phyloP scores from a whole-genome alignment of 116 monocot species.

The Trichopus zeylanicus region DNA sequence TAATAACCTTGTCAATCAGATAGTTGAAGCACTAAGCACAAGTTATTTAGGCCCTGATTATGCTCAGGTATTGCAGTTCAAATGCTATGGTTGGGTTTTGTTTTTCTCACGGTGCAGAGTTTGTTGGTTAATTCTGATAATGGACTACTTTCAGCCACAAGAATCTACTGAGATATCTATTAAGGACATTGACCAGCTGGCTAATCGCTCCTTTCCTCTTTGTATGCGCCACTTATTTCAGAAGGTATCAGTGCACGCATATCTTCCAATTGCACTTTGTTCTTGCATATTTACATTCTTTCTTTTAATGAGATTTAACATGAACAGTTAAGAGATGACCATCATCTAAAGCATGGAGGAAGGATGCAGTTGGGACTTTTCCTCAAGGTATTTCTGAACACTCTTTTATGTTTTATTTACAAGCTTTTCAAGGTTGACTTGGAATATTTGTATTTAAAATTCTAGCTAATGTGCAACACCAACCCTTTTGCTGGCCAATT shows the following conservation, averaged over 20 bases:
- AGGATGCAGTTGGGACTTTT: conserved; percentile 98
- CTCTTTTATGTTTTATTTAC: too few relatives aligned
- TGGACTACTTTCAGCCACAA: conserved; percentile 46
- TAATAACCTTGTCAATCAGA: conserved; percentile 37
- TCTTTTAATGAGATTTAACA: neutral
- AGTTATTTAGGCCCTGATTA: conserved; percentile 94
- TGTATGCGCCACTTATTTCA: conserved; percentile 96
- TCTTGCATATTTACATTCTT: neutral
- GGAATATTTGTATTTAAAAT: too few relatives aligned
- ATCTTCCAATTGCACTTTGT: neutral
- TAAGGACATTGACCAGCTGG: conserved; percentile 80
- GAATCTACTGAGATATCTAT: conserved; percentile 63
- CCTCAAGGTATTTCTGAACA: conserved; percentile 69
- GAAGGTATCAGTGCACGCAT: conserved; percentile 36
- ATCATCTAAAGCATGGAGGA: conserved; percentile 96
- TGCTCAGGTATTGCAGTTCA: too few relatives aligned
- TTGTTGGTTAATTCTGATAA: neutral
- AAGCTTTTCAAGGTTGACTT: too few relatives aligned
- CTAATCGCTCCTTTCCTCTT: conserved; percentile 79
- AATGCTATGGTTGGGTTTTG: neutral
- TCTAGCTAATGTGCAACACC: too few relatives aligned
- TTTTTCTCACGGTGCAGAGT: neutral
- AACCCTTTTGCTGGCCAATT: too few relatives aligned
- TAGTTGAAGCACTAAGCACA: conserved; percentile 80
- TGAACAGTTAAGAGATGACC: conserved; percentile 73